Conservation (phyloP, 805 yeast species). For the Saturnispora mendoncae region DNA sequence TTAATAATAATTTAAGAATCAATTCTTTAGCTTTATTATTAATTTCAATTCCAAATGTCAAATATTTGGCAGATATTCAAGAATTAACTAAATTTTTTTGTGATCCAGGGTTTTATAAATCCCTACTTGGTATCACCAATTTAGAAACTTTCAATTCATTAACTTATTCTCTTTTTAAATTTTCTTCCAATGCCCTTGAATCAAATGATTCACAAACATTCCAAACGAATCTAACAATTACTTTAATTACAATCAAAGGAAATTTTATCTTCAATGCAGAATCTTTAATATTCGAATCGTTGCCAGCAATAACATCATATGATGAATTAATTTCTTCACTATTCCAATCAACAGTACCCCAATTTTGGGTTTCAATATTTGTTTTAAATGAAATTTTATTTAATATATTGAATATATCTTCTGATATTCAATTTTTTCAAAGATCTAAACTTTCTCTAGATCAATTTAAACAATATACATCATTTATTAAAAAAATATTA, state of each 20-base stretch:
- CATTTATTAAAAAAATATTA: conserved; percentile 42
- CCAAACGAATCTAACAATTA: not conserved
- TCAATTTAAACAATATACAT: conserved; percentile 34
- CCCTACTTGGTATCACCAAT: not conserved
- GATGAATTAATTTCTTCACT: not conserved
- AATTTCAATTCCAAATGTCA: not conserved
- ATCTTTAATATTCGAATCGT: not conserved
- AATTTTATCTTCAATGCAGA: not conserved
- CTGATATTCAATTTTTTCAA: conserved; percentile 2
- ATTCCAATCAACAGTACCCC: too few relatives aligned
- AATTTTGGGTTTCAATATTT: not conserved
- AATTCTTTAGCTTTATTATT: not conserved
- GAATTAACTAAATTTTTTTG: not conserved
- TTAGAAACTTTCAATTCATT: too few relatives aligned
- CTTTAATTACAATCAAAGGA: not conserved
- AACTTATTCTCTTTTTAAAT: not conserved
- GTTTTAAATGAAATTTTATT: conserved; percentile 1
- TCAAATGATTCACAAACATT: not conserved
- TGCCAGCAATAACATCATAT: not conserved
- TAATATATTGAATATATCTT: conserved; percentile 3
- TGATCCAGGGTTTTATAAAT: not conserved
- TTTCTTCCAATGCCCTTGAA: not conserved
- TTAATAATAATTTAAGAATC: not conserved
- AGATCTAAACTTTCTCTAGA: conserved; percentile 14
- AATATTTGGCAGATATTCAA: not conserved